phyloP scores from a whole-genome alignment of 768 basidiomycete species.

The Tricholoma sp. region DNA sequence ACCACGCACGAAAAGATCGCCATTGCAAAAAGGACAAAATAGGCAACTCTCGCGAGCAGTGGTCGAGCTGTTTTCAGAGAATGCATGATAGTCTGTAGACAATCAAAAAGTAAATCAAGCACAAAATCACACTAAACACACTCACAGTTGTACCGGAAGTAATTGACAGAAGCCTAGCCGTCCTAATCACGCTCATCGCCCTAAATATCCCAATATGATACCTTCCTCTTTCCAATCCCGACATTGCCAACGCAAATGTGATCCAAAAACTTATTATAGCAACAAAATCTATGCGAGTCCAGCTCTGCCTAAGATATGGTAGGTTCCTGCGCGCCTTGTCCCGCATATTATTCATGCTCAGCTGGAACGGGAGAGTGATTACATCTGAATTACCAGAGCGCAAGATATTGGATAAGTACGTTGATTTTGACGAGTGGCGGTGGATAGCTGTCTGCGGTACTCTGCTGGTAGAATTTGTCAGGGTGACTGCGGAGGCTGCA shows the following conservation, averaged over 20 bases:
- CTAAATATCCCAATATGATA: constrained; percentile 85
- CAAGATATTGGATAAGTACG: constrained; percentile 46
- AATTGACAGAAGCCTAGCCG: constrained; percentile 76
- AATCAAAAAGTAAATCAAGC: constrained; percentile 3
- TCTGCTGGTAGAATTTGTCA: constrained; percentile 28
- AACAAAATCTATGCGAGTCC: constrained; percentile 86
- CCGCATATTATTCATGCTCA: constrained; percentile 51
- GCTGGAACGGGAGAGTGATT: constrained; percentile 56
- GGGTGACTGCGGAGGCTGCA: constrained; percentile 18
- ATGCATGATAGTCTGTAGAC: constrained; percentile 70
- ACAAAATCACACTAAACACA: constrained; percentile 5
- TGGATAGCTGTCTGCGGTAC: constrained; percentile 29
- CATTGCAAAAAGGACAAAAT: constrained; percentile 90
- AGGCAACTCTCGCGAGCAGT: constrained; percentile 83
- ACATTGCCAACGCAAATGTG: constrained; percentile 63
- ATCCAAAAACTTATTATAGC: constrained; percentile 89
- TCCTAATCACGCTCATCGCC: constrained; percentile 82
- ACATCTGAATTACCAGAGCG: constrained; percentile 39
- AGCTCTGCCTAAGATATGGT: constrained; percentile 89
- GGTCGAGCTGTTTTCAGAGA: constrained; percentile 89
- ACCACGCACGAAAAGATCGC: constrained; percentile 73
- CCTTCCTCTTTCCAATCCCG: constrained; percentile 59
- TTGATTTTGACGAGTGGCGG: constrained; percentile 41
- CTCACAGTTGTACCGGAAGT: constrained; percentile 89
- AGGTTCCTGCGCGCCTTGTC: constrained; percentile 61